Conservation (phyloP, 176 grass and related monocot species). For the Aegilops speltoides region DNA sequence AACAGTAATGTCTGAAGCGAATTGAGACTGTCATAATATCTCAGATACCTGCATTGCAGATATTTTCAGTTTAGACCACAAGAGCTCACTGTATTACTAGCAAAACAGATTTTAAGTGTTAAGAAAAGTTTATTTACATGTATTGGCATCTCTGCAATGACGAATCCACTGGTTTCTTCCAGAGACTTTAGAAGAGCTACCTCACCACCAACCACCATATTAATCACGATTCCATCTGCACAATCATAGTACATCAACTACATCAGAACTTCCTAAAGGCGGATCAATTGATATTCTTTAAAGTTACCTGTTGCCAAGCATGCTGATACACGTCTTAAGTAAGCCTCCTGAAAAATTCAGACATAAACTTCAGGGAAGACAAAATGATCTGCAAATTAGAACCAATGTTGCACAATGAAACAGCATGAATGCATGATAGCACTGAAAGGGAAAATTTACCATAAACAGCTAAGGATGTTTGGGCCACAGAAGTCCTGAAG, state of each 20-base stretch:
- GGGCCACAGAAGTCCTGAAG: not conserved
- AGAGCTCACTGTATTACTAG: conserved; percentile 12
- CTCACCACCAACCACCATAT: conserved; percentile 97
- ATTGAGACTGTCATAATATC: conserved; percentile 53
- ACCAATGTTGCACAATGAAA: not conserved
- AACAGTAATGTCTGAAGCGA: conserved; percentile 3
- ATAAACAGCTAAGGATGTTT: not conserved
- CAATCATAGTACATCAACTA: conserved; percentile 19
- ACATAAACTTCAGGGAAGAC: not conserved
- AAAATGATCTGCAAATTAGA: not conserved
- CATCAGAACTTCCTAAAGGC: not conserved
- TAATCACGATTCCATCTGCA: conserved; percentile 86
- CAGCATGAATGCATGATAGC: not conserved
- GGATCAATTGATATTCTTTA: not conserved
- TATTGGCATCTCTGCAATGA: conserved; percentile 97
- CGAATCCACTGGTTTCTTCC: conserved; percentile 74
- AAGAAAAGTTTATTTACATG: conserved; percentile 65
- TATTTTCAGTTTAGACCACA: conserved; percentile 19
- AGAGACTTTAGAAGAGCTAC: conserved; percentile 68
- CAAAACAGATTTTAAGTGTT: not conserved
- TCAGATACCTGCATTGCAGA: conserved; percentile 70
- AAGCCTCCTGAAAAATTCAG: conserved; percentile 65
- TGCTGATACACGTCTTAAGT: conserved; percentile 76
- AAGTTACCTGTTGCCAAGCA: conserved; percentile 76
- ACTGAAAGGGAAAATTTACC: not conserved